phyloP scores from a whole-genome alignment of 306 rosid genomes.

The Mimosa pudica region DNA sequence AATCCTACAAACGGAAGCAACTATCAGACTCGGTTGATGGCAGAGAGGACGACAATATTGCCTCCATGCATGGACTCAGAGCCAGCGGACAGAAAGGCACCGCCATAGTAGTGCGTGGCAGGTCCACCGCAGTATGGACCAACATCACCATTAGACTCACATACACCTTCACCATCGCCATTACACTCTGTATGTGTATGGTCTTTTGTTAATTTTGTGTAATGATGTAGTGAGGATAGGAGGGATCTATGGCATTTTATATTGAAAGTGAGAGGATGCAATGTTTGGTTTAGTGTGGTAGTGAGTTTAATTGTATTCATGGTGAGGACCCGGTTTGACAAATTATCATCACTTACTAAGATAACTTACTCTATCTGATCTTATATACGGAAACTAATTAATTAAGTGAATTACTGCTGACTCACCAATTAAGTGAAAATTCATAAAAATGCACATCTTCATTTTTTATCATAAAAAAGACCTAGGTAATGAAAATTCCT shows the following conservation, averaged over 20 bases:
- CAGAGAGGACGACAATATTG: constrained; percentile 31
- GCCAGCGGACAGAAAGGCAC: constrained; percentile 45
- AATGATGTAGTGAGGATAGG: background rate
- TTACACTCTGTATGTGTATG: background rate
- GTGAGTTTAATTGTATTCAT: background rate
- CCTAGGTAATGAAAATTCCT: too few relatives aligned
- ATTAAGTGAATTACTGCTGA: too few relatives aligned
- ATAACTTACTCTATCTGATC: too few relatives aligned
- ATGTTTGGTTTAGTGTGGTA: background rate
- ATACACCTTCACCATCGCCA: background rate
- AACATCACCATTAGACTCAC: constrained; percentile 30
- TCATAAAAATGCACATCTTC: too few relatives aligned
- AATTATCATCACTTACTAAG: too few relatives aligned
- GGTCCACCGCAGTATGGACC: constrained; percentile 25
- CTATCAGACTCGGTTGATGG: constrained; percentile 52
- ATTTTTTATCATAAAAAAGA: too few relatives aligned
- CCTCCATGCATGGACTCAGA: constrained; percentile 45
- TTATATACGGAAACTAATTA: too few relatives aligned
- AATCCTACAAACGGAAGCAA: constrained; percentile 48
- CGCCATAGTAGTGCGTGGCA: constrained; percentile 26
- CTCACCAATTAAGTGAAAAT: too few relatives aligned
- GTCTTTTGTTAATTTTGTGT: background rate
- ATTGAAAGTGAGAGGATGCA: background rate
- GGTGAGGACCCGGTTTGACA: background rate
- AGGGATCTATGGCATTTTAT: background rate